Base-by-base conservation (phyloP, 768 basidiomycete genomes). In the Leucogyrophana mollusca region DNA sequence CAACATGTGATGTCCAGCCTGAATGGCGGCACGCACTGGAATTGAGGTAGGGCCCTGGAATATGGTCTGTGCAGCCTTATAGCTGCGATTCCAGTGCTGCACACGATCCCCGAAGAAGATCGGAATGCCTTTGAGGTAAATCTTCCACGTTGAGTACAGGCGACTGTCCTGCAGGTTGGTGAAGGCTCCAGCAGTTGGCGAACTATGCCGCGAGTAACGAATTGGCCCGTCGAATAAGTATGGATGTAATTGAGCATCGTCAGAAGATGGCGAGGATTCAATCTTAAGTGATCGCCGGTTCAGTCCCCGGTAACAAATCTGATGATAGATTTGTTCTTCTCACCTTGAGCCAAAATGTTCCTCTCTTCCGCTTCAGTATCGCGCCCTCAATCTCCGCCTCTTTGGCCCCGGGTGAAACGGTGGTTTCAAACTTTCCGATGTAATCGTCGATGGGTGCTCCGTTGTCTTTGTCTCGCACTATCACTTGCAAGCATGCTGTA, bases 131-230 rank as follows among this genome's bases (percentile, higher is more conserved):
- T 73, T 73, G 59, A 89, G 68, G 55, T 79, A 83, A 52, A 82
- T 42, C 59, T 89, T 89, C 88, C 89, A 90, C 1, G 88, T 90
- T 30, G 84, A 82, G 58, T 89, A 90, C 18, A 87, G 69, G 0
- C 84, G 78, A 0, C 70, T 72, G 50, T 80, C 78, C 56, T 80
- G 75, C 43, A 83, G 61, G 49, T 79, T 78, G 14, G 85, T 83
- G 24, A 89, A 64, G 4, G 65, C 68, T 21, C 87, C 88, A 34
- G 87, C 73, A 0, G 81, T 82, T 0, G 86, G 87, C 3, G 85
- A 88, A 63, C 69, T 79, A 57, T 90, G 87, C 4, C 77, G 71
- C 10, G 87, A 82, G 62, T 73, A 90, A 40, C 83, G 83, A 44
- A 86, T 72, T 22, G 87, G 87, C 0, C 88, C 87, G 52, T 84